Evolutionary conservation across 306 rosid species (phyloP), one percentile per base, ranked within the genome.

Genomic region (Inga leiocalycina): DNA sequence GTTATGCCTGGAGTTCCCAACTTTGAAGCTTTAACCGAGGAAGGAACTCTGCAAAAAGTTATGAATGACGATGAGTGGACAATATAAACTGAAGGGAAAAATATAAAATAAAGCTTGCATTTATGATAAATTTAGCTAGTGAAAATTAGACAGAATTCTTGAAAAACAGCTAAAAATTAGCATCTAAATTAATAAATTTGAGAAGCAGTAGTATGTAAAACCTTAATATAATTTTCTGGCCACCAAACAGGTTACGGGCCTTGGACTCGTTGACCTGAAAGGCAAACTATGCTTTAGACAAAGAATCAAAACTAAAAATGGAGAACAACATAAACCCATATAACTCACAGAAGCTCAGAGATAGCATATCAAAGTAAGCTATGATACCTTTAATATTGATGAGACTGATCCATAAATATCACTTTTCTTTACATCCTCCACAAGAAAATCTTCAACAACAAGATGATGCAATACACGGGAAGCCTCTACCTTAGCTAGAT

Each of bases 321-420:
- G 62, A 74, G 19, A 32, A 43, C 9, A 30, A 41, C 9, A 57
- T 43, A 66, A 80, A 14, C 59, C 64, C 43, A 80, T 75, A 52
- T 52, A 52, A 75, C 62, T 71, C 71, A 34, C 52, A 43, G 74
- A 73, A 56, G 84, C 24, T 48, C 39, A 39, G 16, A 6, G 77
- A 71, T 41, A 16, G 67, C 64, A 67, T 41, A 4, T 64, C 54
- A 74, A 39, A 49, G 84, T 83, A 69, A 66, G 86, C 22, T 75
- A 54, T n/a, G 22, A 46, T 77, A 96, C 99, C 97, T 92, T 94
- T 80, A 96, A 79, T 54, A 91, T 65, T 79, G 99, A 96, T 54
- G 99, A 96, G 51, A 94, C 91, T 69, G 98, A 96, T 76, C 98
- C 97, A 86, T 96, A 96, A 85, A 87, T 10, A 86, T 96, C 99